Conservation (phyloP, 768 basidiomycete species). For the Myochromella boudieri region DNA sequence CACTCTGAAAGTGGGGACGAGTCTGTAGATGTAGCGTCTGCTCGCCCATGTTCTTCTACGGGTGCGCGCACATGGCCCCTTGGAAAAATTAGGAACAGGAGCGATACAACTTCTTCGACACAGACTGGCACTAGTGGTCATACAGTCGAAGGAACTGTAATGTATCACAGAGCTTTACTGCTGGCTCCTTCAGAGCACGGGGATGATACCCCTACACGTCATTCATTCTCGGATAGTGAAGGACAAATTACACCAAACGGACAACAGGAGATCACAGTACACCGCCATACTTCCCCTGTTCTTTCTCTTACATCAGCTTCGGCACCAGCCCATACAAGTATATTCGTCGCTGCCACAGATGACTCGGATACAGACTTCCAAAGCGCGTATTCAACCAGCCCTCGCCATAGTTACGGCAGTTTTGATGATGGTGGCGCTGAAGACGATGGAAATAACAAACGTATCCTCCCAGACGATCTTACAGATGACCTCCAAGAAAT, state of each 20-base stretch:
- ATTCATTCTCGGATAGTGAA: slow-evolving; percentile 38
- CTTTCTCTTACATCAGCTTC: slow-evolving; percentile 17
- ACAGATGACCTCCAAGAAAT: slow-evolving; percentile 25
- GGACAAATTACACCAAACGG: slow-evolving; percentile 34
- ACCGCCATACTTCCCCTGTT: slow-evolving; percentile 15
- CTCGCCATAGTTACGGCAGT: slow-evolving; percentile 64
- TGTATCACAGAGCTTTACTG: slow-evolving; percentile 25
- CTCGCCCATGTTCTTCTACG: slow-evolving; percentile 42
- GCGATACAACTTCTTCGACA: slow-evolving; percentile 65
- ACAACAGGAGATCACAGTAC: slow-evolving; percentile 33
- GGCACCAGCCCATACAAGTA: slow-evolving; percentile 17
- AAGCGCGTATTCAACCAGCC: slow-evolving; percentile 80
- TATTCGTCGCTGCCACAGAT: slow-evolving; percentile 42
- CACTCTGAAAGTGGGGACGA: slow-evolving; percentile 58
- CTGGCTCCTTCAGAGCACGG: slow-evolving; percentile 32
- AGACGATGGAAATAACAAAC: slow-evolving; percentile 23
- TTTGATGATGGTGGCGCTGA: slow-evolving; percentile 34
- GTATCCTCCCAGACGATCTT: slow-evolving; percentile 22
- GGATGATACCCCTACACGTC: slow-evolving; percentile 40
- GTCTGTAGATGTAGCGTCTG: slow-evolving; percentile 44
- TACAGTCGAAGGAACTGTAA: slow-evolving; percentile 26
- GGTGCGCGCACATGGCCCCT: slow-evolving; percentile 27
- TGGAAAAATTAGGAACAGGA: slow-evolving; percentile 48
- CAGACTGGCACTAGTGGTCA: slow-evolving; percentile 40
- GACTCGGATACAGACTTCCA: slow-evolving; percentile 87